phyloP scores from a whole-genome alignment of 805 yeast species.

The Maudiozyma pseudohumilis region DNA sequence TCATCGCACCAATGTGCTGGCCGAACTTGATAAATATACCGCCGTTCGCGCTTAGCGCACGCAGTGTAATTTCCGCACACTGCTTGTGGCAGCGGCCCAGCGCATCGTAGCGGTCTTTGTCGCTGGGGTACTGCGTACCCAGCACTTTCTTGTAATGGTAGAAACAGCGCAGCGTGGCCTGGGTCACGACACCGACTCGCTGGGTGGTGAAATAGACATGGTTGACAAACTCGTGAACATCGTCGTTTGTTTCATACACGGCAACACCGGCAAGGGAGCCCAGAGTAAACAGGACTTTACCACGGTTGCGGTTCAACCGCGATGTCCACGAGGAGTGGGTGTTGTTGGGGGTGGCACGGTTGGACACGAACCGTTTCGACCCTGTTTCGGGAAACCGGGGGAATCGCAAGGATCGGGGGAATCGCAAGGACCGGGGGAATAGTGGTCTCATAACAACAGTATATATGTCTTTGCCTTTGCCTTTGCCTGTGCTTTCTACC shows the following conservation, averaged over 20 bases:
- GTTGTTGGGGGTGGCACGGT: too few species aligned
- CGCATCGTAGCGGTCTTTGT: conserved; percentile 41
- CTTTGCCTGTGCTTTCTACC: too few species aligned
- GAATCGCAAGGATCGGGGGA: too few species aligned
- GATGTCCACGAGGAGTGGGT: too few species aligned
- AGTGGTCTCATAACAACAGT: too few species aligned
- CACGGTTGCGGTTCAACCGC: too few species aligned
- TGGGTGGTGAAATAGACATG: conserved; percentile 30
- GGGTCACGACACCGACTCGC: conserved; percentile 52
- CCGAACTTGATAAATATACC: conserved; percentile 93
- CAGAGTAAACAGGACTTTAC: conserved; percentile 1
- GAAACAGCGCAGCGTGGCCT: conserved; percentile 68
- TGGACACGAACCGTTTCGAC: too few species aligned
- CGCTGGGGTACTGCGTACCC: conserved; percentile 32
- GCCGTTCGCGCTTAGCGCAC: conserved; percentile 76
- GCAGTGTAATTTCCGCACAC: conserved; percentile 71
- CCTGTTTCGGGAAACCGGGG: too few species aligned
- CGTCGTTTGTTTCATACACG: conserved; percentile 21
- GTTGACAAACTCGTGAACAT: conserved; percentile 16
- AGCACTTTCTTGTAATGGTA: conserved; percentile 54
- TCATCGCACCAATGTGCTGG: conserved; percentile 87
- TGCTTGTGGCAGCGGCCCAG: conserved; percentile 56
- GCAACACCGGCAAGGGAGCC: conserved; percentile 15
- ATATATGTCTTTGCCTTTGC: too few species aligned
- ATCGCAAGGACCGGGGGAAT: too few species aligned